Evolutionary conservation across 805 yeast genomes (phyloP).

Genomic region (Novakomyces olei): DNA sequence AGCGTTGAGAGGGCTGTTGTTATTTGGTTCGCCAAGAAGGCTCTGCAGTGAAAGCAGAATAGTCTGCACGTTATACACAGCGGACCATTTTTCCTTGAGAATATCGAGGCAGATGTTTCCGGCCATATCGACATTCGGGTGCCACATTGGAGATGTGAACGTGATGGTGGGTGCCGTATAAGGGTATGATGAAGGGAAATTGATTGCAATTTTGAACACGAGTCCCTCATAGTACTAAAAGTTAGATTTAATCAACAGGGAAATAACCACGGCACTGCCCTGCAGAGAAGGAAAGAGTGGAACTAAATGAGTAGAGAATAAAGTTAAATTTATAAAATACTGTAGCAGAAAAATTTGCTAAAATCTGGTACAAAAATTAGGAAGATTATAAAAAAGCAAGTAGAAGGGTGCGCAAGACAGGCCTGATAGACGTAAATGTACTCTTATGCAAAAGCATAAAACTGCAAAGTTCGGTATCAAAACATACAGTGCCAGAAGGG

Average conservation of each 20-base stretch:
- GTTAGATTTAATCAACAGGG: too few species aligned
- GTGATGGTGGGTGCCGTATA: slow-evolving; percentile 33
- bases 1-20: slow-evolving; percentile 30
- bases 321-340: not conserved
- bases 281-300: not conserved
- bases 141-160: slow-evolving; percentile 40
- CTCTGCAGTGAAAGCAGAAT: slow-evolving; percentile 36
- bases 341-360: not conserved
- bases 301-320: not conserved
- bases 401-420: too few species aligned
- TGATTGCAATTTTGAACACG: slow-evolving; percentile 27
- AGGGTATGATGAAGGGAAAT: slow-evolving; percentile 35
- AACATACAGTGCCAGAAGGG: slow-evolving; percentile 25
- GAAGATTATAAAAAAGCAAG: too few species aligned
- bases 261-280: slow-evolving; percentile 2
- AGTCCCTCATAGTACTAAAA: slow-evolving; percentile 27
- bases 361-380: too few species aligned
- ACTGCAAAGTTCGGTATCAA: not conserved
- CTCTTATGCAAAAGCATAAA: not conserved
- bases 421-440: too few species aligned
- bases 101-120: slow-evolving; percentile 48
- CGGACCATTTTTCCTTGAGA: slow-evolving; percentile 43
- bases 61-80: slow-evolving; percentile 38
- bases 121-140: slow-evolving; percentile 40
- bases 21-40: slow-evolving; percentile 42